These are phyloP conservation scores for Sporothrix euskadiensis DNA, from an alignment of 2,329 filamentous ascomycete genomes.

Conservation along the genomic window DNA sequence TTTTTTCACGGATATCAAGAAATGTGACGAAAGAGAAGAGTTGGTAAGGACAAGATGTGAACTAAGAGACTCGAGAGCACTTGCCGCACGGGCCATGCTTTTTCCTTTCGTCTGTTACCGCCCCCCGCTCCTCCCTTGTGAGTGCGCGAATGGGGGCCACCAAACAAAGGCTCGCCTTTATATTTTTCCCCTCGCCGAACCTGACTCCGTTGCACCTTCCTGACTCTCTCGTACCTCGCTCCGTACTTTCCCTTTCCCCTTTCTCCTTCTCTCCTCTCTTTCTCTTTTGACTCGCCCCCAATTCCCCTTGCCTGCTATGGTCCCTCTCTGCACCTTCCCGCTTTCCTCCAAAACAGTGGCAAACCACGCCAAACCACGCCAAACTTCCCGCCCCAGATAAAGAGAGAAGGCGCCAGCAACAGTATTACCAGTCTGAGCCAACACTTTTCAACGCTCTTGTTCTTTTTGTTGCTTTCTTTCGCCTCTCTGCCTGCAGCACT, in stretches of 20 bases:
- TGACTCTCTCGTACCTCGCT: neutral
- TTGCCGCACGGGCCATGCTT: slow-evolving; percentile 20
- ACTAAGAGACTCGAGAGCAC: neutral
- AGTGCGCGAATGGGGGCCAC: neutral
- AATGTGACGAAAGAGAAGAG: neutral
- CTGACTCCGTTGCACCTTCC: neutral
- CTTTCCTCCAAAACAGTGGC: neutral
- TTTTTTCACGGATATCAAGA: neutral
- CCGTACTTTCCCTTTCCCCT: neutral
- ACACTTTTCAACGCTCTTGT: neutral
- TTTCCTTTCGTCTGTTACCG: neutral
- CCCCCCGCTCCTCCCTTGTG: slow-evolving; percentile 22
- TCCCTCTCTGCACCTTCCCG: neutral
- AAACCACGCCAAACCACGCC: slow-evolving; percentile 15
- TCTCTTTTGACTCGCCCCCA: slow-evolving; percentile 5
- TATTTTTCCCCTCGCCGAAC: slow-evolving; percentile 32
- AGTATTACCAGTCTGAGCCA: neutral
- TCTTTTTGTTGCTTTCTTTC: neutral
- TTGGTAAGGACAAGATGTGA: neutral
- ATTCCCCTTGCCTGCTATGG: slow-evolving; percentile 1
- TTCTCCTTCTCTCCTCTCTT: slow-evolving; percentile 6
- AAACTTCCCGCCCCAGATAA: neutral
- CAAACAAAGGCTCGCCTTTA: slow-evolving; percentile 27
- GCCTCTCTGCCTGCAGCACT: slow-evolving; percentile 1
- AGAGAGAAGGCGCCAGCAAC: slow-evolving; percentile 2